Conservation (phyloP, 805 yeast genomes). For the Hermanozyma aechmeae region DNA sequence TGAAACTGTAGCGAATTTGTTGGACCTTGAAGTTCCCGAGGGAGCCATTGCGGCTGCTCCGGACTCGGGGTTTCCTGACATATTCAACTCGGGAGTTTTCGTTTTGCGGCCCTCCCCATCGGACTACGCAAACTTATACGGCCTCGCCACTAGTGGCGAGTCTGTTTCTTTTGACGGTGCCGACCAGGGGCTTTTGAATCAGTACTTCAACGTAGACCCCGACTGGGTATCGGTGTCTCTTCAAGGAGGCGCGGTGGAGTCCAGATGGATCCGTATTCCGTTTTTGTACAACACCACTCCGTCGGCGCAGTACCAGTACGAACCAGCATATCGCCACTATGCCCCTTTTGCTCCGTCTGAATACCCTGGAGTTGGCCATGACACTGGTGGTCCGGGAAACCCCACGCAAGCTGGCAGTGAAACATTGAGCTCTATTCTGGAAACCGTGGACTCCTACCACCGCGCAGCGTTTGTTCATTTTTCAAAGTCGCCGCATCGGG, state of each 20-base stretch:
- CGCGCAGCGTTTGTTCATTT: constrained; percentile 4
- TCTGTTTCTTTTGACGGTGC: constrained; percentile 67
- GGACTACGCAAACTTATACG: constrained; percentile 19
- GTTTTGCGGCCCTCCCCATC: constrained; percentile 7
- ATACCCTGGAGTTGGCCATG: too few relatives aligned
- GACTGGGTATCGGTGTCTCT: constrained; percentile 24
- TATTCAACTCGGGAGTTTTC: constrained; percentile 13
- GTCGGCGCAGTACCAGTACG: constrained; percentile 53
- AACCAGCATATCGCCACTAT: constrained; percentile 61
- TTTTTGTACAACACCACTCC: constrained; percentile 79
- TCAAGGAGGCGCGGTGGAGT: constrained; percentile 1
- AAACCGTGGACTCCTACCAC: constrained; percentile 1
- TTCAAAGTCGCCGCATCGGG: constrained; percentile 14
- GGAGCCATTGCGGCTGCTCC: constrained; percentile 12
- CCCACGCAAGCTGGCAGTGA: too few relatives aligned
- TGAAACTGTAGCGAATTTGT: constrained; percentile 20
- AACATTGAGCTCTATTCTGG: too few relatives aligned
- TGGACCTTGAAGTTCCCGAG: constrained; percentile 10
- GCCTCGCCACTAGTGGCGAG: constrained; percentile 11
- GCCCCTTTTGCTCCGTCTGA: too few relatives aligned
- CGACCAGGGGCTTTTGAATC: constrained; percentile 84
- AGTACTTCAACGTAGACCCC: constrained; percentile 45
- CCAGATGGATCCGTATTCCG: constrained; percentile 64
- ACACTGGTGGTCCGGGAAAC: too few relatives aligned
- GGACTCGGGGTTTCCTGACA: constrained; percentile 12